Evolutionary conservation across 2,329 filamentous ascomycete species (phyloP).

Genomic region (Neocucurbitaria cava): DNA sequence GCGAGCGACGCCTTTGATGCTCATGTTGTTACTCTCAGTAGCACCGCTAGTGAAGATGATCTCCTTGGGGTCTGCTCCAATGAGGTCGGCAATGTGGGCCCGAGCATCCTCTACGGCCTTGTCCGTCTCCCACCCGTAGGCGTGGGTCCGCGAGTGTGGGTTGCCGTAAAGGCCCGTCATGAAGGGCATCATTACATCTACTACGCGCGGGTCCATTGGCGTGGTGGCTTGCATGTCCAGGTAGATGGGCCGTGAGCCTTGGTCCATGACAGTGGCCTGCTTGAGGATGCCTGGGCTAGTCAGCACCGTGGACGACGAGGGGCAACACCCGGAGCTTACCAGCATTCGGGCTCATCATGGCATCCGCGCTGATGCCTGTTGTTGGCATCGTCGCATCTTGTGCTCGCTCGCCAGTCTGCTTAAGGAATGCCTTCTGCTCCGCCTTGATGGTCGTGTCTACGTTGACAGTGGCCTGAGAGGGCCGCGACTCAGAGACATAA

Average conservation of each 20-base stretch:
- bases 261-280: constrained; percentile 90
- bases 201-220: constrained; percentile 88
- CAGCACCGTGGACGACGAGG: constrained; percentile 15
- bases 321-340: constrained; percentile 49
- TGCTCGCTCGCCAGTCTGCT: constrained; percentile 62
- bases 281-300: constrained; percentile 73
- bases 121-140: constrained; percentile 98
- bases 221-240: constrained; percentile 99
- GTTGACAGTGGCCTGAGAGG: constrained; percentile 79
- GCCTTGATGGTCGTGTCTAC: constrained; percentile 84
- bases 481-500: constrained; percentile 86
- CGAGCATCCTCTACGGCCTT: constrained; percentile 90
- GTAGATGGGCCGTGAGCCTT: constrained; percentile 93
- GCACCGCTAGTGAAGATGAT: constrained; percentile 99
- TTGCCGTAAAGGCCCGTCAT: constrained; percentile 95
- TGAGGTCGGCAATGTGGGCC: constrained; percentile 80
- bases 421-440: constrained; percentile 80
- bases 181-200: constrained; percentile 96
- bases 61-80: constrained; percentile 95
- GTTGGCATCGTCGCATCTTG: constrained; percentile 66
- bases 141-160: constrained; percentile 95
- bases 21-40: constrained; percentile 99
- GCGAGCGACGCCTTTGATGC: constrained; percentile 94
- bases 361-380: constrained; percentile 65
- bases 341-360: constrained; percentile 82